phyloP scores from a whole-genome alignment of 345 rosid species.

The Cardamine resedifolia region DNA sequence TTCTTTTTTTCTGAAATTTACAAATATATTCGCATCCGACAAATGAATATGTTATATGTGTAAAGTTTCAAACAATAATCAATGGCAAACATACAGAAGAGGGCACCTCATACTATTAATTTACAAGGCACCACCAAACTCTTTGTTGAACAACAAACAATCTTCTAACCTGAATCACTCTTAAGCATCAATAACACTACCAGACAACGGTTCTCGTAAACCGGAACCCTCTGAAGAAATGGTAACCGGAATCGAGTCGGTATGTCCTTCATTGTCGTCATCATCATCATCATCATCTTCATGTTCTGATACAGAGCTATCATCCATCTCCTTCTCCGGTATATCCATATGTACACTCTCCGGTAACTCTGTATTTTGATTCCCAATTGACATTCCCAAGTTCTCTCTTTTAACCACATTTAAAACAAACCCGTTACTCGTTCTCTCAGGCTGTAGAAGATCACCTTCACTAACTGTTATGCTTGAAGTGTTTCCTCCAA shows the following conservation, averaged over 20 bases:
- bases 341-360: conserved; percentile 73
- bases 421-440: conserved; percentile 65
- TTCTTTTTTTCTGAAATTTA: neutral
- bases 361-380: conserved; percentile 45
- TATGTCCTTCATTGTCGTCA: neutral
- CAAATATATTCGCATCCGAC: conserved; percentile 1
- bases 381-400: conserved; percentile 43
- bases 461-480: conserved; percentile 80
- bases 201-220: conserved; percentile 27
- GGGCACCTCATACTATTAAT: conserved; percentile 1
- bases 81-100: conserved; percentile 13
- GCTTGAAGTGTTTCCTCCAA: conserved; percentile 46
- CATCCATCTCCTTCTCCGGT: conserved; percentile 68
- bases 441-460: conserved; percentile 79
- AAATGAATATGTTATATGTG: conserved; percentile 10
- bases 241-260: conserved; percentile 2
- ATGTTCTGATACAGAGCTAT: conserved; percentile 65
- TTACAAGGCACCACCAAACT: conserved; percentile 5
- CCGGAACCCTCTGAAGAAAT: conserved; percentile 16
- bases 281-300: conserved; percentile 40
- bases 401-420: conserved; percentile 73
- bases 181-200: conserved; percentile 24
- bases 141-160: neutral
- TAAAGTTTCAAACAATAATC: conserved; percentile 16
- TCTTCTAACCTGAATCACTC: conserved; percentile 9